Conservation (phyloP, 352 stramenopile species). For the Pythium brachiatum region DNA sequence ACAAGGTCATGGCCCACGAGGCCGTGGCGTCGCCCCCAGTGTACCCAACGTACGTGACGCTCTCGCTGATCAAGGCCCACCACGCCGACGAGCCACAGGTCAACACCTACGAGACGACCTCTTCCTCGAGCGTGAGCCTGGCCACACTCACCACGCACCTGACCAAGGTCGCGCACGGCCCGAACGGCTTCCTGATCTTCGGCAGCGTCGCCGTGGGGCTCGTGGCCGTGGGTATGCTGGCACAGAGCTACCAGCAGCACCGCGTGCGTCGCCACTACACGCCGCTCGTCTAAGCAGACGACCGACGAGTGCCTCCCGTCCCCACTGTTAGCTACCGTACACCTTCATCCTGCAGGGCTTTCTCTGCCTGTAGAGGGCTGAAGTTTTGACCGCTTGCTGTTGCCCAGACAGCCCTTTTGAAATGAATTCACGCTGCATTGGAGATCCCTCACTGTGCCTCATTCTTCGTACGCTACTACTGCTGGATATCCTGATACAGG, state of each 20-base stretch:
- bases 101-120: constrained; percentile 21
- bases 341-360: too few relatives aligned
- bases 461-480: too few relatives aligned
- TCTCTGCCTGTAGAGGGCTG: background rate
- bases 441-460: too few relatives aligned
- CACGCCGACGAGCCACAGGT: constrained; percentile 37
- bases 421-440: too few relatives aligned
- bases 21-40: constrained; percentile 11
- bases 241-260: constrained; percentile 42
- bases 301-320: background rate
- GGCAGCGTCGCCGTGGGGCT: constrained; percentile 33
- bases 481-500: too few relatives aligned
- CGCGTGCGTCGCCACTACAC: constrained; percentile 54
- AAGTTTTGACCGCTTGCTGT: background rate
- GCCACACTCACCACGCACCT: constrained; percentile 11
- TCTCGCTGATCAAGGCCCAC: constrained; percentile 20
- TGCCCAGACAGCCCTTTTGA: too few relatives aligned
- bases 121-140: constrained; percentile 1
- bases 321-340: too few relatives aligned
- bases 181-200: constrained; percentile 39
- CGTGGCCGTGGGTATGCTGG: constrained; percentile 39
- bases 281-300: constrained; percentile 35
- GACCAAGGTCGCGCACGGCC: constrained; percentile 24
- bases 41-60: constrained; percentile 21
- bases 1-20: constrained; percentile 40